These are phyloP conservation scores for Komagataella pastoris DNA, from an alignment of 805 yeast genomes.

Conservation along the genomic window DNA sequence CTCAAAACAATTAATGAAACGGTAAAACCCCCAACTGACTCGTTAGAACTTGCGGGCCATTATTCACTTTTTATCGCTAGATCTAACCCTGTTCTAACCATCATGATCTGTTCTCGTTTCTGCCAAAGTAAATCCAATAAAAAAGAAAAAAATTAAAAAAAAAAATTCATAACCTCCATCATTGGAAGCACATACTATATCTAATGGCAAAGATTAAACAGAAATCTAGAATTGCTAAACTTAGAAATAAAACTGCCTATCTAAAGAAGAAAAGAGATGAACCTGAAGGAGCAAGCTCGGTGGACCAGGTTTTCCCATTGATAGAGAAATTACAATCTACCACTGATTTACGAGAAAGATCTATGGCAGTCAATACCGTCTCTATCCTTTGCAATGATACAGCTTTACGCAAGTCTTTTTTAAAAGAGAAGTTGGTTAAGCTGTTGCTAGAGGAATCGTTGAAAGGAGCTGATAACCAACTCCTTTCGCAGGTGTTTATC, in stretches of 20 bases:
- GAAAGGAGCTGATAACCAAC: conserved; percentile 57
- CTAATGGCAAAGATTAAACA: conserved; percentile 68
- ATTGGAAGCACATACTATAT: neutral
- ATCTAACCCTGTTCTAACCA: neutral
- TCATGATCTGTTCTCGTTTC: neutral
- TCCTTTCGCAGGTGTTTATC: conserved; percentile 72
- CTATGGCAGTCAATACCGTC: conserved; percentile 66
- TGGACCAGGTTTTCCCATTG: conserved; percentile 52
- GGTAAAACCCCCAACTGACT: neutral
- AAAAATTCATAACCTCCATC: neutral
- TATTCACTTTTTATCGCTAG: neutral
- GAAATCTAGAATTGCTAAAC: conserved; percentile 35
- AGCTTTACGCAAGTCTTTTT: conserved; percentile 41
- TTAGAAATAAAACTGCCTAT: conserved; percentile 4
- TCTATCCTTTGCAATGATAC: conserved; percentile 60
- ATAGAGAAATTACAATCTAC: conserved; percentile 45
- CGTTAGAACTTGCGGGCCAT: neutral
- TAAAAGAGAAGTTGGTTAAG: conserved; percentile 62
- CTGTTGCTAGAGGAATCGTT: conserved; percentile 50
- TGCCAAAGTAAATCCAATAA: neutral
- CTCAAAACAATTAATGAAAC: neutral
- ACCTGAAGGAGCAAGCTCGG: conserved; percentile 1
- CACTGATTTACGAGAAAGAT: conserved; percentile 54
- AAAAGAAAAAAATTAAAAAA: neutral
- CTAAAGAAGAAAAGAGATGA: neutral